phyloP scores from a whole-genome alignment of 257 asterid genomes.

The Paulownia fortunei region DNA sequence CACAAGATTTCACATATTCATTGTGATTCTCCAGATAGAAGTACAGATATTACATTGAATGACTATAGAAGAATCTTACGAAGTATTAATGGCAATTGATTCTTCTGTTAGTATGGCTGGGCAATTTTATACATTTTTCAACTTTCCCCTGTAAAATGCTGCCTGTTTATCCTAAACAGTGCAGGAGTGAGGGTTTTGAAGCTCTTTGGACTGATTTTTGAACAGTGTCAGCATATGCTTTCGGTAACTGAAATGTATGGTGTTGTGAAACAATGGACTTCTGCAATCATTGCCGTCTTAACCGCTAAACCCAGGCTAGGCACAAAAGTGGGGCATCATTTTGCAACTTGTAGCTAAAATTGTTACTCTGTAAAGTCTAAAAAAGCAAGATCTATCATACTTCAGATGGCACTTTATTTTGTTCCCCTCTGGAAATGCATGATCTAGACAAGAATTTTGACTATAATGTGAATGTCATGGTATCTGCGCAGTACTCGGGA shows the following conservation, averaged over 20 bases:
- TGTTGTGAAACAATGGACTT: constrained; percentile 5
- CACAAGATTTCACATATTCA: constrained; percentile 42
- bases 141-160: not conserved
- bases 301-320: not conserved
- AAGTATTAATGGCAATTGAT: constrained; percentile 49
- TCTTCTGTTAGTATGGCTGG: constrained; percentile 12
- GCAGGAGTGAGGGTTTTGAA: constrained; percentile 6
- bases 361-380: too few relatives aligned
- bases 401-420: not conserved
- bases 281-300: not conserved
- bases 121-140: constrained; percentile 1
- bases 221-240: constrained; percentile 4
- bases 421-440: not conserved
- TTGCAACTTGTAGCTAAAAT: not conserved
- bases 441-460: too few relatives aligned
- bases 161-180: constrained; percentile 22
- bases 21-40: constrained; percentile 47
- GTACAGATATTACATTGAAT: constrained; percentile 59
- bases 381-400: too few relatives aligned
- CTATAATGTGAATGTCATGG: too few relatives aligned
- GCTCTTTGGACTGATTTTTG: constrained; percentile 17
- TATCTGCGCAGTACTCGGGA: too few relatives aligned
- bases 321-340: not conserved
- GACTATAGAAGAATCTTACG: constrained; percentile 60
- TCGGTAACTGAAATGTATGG: not conserved